phyloP scores from a whole-genome alignment of 2,329 filamentous ascomycete species.

The Xylaria sp. region DNA sequence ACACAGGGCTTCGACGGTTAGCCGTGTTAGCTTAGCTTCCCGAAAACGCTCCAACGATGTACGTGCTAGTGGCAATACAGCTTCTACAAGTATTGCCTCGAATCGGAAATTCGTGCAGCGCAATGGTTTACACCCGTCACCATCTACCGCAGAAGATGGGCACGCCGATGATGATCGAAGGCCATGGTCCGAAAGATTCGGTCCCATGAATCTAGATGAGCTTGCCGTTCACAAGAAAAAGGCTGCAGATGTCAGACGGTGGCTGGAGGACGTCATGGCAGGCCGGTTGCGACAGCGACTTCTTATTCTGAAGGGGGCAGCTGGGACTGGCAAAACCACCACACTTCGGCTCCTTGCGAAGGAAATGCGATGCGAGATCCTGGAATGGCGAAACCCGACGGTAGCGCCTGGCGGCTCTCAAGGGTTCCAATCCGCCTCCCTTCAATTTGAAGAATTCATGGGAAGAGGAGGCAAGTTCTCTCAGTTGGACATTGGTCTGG shows the following conservation, averaged over 20 bases:
- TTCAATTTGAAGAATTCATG: conserved; percentile 93
- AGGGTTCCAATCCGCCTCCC: conserved; percentile 74
- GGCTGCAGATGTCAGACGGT: conserved; percentile 82
- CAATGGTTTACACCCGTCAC: conserved; percentile 44
- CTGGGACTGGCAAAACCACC: conserved; percentile 92
- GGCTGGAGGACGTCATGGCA: conserved; percentile 79
- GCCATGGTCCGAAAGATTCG: conserved; percentile 90
- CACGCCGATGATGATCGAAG: conserved; percentile 65
- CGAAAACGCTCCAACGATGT: conserved; percentile 61
- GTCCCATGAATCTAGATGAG: conserved; percentile 79
- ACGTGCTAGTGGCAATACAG: conserved; percentile 42
- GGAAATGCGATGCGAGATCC: conserved; percentile 78
- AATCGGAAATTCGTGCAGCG: conserved; percentile 65
- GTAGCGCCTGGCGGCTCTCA: conserved; percentile 66
- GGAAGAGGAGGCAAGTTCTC: conserved; percentile 82
- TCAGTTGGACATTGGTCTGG: conserved; percentile 65
- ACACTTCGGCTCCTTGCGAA: conserved; percentile 81
- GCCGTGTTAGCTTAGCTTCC: conserved; percentile 65
- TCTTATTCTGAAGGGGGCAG: conserved; percentile 87
- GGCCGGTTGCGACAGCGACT: conserved; percentile 75
- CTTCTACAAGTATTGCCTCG: conserved; percentile 38
- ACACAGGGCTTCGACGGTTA: conserved; percentile 60
- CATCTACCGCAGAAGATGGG: conserved; percentile 59
- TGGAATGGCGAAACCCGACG: conserved; percentile 91
- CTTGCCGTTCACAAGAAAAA: conserved; percentile 96